phyloP scores from a whole-genome alignment of 768 basidiomycete species.

The Dioszegia hungarica region DNA sequence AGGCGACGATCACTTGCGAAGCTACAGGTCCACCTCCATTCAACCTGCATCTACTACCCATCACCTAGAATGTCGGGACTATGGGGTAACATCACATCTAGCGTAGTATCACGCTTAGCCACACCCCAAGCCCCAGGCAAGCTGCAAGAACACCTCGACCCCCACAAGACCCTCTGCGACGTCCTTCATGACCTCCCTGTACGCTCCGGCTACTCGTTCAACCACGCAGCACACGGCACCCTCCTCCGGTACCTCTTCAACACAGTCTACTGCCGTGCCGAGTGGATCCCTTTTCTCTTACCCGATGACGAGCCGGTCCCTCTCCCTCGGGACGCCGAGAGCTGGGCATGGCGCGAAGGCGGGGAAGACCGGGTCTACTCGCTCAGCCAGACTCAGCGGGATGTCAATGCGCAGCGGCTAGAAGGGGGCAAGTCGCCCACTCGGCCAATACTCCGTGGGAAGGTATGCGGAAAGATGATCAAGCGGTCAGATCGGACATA shows the following conservation, averaged over 20 bases:
- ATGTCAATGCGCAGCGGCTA: neutral
- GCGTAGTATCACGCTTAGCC: neutral
- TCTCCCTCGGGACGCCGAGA: neutral
- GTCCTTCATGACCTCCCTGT: constrained; percentile 2
- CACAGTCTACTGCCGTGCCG: constrained; percentile 5
- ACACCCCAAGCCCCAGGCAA: neutral
- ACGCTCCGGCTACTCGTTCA: neutral
- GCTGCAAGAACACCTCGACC: constrained; percentile 10
- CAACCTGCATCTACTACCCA: neutral
- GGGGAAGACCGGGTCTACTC: constrained; percentile 3
- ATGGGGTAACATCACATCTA: constrained; percentile 1
- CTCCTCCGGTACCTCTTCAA: constrained; percentile 11
- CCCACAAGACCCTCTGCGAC: constrained; percentile 15
- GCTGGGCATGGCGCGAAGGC: constrained; percentile 7
- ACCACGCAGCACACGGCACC: neutral
- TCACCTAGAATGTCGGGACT: neutral
- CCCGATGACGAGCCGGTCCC: constrained; percentile 9
- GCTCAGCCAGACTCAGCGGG: neutral
- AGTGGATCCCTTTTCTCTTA: constrained; percentile 8
- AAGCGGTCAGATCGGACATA: constrained; percentile 38
- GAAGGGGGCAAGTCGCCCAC: neutral
- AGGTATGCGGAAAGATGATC: constrained; percentile 37
- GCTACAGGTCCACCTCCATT: neutral
- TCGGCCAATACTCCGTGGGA: constrained; percentile 15
- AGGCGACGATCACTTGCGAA: no score